Evolutionary conservation across 225 moss, liverwort and hornwort genomes (phyloP), one percentile per base, ranked within the genome.

Genomic region (Takakia lepidozioides): DNA sequence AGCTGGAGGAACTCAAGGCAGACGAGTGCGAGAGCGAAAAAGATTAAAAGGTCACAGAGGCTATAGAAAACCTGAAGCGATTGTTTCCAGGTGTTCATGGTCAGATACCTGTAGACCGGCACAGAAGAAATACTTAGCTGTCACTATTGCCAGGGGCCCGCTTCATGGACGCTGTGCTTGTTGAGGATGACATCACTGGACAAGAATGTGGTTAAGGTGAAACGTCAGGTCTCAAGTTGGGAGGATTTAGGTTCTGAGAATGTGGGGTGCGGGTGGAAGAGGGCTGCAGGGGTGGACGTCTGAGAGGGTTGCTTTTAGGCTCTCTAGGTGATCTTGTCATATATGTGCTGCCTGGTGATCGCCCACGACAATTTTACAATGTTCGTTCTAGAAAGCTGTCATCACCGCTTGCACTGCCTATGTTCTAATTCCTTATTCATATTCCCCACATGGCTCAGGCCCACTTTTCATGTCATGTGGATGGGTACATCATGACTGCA

Each of bases 11-110:
- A 61, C 55, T 98, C 54, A 98, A 98, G 70, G 98, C 98, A 14
- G 83, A 98, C 57, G 88, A 81, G 71, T 69, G 98, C 38, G 98
- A 98, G 71, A 87, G 78, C 49, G 98, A 98, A 70, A 79, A 91
- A 55, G 98, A 98, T 65, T 87, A 78, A 40, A 85, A 85, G 57
- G 69, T 69, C 42, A 77, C 98, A 27, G 98, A 98, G 73, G 98
- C 98, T 35, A 85, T 98, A 14, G 80, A 84, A 63, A 98, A 83
- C 60, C 68, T 98, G 51, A 91, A 85, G 85, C 87, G 98, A 27
- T 64, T 98, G 51, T 98, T 98, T 73, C 83, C 98, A 59, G 98
- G 91, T 49, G 98, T 98, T 51, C 85, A 98, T 74, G 98, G 98
- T 28, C 86, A 52, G 98, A 98, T 64, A 84, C 91, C 16, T 98